These are phyloP conservation scores for Tolypocladium nubicola DNA, from an alignment of 2,329 filamentous ascomycete genomes.

Conservation along the genomic window DNA sequence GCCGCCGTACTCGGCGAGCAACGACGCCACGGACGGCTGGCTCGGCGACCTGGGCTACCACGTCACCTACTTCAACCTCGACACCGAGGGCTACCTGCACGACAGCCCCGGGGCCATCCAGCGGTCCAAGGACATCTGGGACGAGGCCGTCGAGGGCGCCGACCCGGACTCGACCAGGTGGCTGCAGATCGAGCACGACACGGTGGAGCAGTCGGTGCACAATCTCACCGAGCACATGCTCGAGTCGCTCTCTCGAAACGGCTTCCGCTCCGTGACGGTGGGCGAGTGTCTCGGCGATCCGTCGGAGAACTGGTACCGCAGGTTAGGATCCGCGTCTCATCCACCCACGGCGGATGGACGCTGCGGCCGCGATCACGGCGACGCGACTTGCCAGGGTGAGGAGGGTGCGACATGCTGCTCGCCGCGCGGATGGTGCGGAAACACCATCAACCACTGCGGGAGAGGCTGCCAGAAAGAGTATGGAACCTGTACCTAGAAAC, in stretches of 20 bases:
- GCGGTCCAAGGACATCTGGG: constrained; percentile 29
- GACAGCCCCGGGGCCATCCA: constrained; percentile 35
- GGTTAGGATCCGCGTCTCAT: not conserved
- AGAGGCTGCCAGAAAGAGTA: constrained; percentile 24
- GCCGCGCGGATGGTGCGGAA: constrained; percentile 24
- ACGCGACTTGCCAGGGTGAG: too few relatives aligned
- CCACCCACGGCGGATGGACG: too few relatives aligned
- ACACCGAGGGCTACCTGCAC: constrained; percentile 50
- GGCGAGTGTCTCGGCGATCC: constrained; percentile 43
- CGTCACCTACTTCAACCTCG: constrained; percentile 48
- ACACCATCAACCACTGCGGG: constrained; percentile 26
- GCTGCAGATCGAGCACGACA: constrained; percentile 44
- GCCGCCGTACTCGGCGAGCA: constrained; percentile 35
- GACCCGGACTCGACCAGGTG: constrained; percentile 21
- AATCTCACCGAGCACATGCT: constrained; percentile 34
- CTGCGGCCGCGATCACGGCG: too few relatives aligned
- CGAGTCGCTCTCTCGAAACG: constrained; percentile 25
- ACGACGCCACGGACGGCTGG: constrained; percentile 24
- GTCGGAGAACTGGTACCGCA: constrained; percentile 39
- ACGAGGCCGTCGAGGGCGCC: constrained; percentile 22
- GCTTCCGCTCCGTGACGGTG: constrained; percentile 35
- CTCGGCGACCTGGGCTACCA: constrained; percentile 41
- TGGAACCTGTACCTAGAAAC: constrained; percentile 12
- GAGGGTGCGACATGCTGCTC: constrained; percentile 15
- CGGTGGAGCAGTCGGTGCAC: constrained; percentile 32